phyloP scores from a whole-genome alignment of 1,139 yeast species.

The Pneumocystis murina region DNA sequence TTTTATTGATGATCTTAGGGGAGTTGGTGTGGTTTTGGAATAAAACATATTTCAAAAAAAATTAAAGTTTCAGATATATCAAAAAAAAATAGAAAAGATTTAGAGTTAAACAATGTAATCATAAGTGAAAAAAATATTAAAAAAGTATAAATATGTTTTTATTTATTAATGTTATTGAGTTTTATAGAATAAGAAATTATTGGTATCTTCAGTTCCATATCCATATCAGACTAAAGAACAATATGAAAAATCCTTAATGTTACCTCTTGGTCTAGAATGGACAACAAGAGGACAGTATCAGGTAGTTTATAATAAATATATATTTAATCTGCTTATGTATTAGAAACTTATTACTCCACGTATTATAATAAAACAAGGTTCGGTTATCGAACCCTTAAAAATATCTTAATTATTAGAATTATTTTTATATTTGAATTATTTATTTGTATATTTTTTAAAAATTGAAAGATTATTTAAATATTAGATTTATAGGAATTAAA shows the following conservation, averaged over 20 bases:
- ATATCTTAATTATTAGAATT: neutral
- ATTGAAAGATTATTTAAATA: neutral
- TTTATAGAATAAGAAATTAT: constrained; percentile 44
- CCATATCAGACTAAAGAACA: constrained; percentile 89
- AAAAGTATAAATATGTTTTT: constrained; percentile 26
- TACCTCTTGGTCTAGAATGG: constrained; percentile 99
- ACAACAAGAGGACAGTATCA: constrained; percentile 77
- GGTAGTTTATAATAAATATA: constrained; percentile 28
- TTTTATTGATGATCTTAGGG: neutral
- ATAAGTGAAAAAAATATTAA: constrained; percentile 79
- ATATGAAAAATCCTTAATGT: constrained; percentile 79
- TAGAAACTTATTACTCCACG: neutral
- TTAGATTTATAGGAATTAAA: neutral
- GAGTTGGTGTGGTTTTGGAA: constrained; percentile 19
- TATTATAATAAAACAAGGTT: neutral
- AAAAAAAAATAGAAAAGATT: constrained; percentile 62
- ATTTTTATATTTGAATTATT: neutral
- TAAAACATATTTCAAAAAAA: constrained; percentile 25
- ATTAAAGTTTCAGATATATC: constrained; percentile 52
- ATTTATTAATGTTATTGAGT: constrained; percentile 17
- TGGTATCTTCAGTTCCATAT: constrained; percentile 77
- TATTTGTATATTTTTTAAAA: neutral
- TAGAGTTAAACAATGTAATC: constrained; percentile 61
- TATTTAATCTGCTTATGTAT: neutral
- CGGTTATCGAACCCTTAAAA: neutral